These are phyloP conservation scores for Helotiales sp. DNA, from an alignment of 2,329 filamentous ascomycete species.

Conservation along the genomic window DNA sequence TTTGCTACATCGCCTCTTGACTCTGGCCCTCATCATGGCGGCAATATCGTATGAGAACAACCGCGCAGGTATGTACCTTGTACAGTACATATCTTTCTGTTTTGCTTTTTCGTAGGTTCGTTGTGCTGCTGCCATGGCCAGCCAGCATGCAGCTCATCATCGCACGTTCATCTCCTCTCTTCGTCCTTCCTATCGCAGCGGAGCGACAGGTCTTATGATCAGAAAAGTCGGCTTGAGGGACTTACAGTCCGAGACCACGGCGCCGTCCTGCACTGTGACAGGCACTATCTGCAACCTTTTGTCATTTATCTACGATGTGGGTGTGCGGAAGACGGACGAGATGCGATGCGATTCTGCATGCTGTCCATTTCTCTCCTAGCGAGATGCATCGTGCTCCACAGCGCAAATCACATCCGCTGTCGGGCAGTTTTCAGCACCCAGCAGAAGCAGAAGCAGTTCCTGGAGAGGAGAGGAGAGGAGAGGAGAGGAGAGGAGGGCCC, in stretches of 20 bases:
- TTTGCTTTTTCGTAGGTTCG: background rate
- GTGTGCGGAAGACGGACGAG: background rate
- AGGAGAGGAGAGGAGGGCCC: too few species aligned
- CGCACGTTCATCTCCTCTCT: background rate
- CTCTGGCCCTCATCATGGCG: background rate
- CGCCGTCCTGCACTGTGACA: slow-evolving; percentile 27
- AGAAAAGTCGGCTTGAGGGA: slow-evolving; percentile 14
- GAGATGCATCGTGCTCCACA: slow-evolving; percentile 22
- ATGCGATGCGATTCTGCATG: slow-evolving; percentile 13
- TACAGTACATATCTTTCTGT: background rate
- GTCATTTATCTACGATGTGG: slow-evolving; percentile 24
- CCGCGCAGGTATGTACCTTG: background rate
- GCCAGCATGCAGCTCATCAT: slow-evolving; percentile 12
- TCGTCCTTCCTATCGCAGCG: slow-evolving; percentile 12
- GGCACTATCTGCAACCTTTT: slow-evolving; percentile 26
- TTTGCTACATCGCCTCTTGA: background rate
- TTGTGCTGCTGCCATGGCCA: slow-evolving; percentile 8
- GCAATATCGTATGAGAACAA: background rate
- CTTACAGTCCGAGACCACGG: background rate
- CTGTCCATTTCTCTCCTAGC: slow-evolving; percentile 27
- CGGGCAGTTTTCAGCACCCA: slow-evolving; percentile 18
- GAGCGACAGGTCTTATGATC: slow-evolving; percentile 21
- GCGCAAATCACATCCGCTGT: slow-evolving; percentile 10
- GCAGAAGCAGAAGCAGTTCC: background rate
- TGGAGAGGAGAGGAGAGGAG: background rate